A percentile compares a stretch with the other conserved stretches of the same genome.
phyloP scores from a whole-genome alignment of 2,329 filamentous ascomycete species.

The Stagonosporopsis tanaceti region DNA sequence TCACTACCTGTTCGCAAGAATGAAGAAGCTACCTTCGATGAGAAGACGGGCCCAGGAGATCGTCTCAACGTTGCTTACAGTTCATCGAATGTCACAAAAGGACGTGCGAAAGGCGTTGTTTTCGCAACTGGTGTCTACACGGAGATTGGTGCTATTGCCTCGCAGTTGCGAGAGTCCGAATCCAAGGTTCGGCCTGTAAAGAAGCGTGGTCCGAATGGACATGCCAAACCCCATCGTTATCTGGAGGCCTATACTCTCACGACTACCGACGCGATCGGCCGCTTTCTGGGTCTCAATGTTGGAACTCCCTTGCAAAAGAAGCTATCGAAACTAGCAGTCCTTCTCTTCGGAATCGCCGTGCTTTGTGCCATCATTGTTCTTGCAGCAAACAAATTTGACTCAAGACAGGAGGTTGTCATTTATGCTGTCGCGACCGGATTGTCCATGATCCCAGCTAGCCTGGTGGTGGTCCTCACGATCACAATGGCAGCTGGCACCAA shows the following conservation, averaged over 20 bases:
- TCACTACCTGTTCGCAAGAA: constrained; percentile 72
- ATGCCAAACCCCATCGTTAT: constrained; percentile 47
- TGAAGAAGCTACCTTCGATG: constrained; percentile 60
- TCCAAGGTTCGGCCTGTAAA: constrained; percentile 51
- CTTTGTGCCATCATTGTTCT: constrained; percentile 52
- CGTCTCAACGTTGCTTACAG: constrained; percentile 71
- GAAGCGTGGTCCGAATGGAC: constrained; percentile 51
- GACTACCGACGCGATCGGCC: constrained; percentile 48
- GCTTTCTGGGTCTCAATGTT: constrained; percentile 52
- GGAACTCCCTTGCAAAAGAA: constrained; percentile 51
- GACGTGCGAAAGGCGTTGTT: constrained; percentile 72
- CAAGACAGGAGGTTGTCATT: constrained; percentile 51
- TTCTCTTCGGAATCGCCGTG: constrained; percentile 48
- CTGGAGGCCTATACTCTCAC: constrained; percentile 64
- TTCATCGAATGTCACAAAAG: constrained; percentile 72
- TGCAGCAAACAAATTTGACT: constrained; percentile 49
- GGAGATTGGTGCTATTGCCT: constrained; percentile 78
- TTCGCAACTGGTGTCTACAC: constrained; percentile 74
- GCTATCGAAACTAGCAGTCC: constrained; percentile 44
- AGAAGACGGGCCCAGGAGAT: constrained; percentile 69
- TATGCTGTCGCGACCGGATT: constrained; percentile 51
- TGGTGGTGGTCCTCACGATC: constrained; percentile 51
- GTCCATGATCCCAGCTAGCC: constrained; percentile 49
- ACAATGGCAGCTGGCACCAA: constrained; percentile 52
- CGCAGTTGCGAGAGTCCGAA: constrained; percentile 65